Evolutionary conservation across 495 filamentous ascomycete species (phyloP).

Genomic region (Lasiosphaeriaceae sp.): DNA sequence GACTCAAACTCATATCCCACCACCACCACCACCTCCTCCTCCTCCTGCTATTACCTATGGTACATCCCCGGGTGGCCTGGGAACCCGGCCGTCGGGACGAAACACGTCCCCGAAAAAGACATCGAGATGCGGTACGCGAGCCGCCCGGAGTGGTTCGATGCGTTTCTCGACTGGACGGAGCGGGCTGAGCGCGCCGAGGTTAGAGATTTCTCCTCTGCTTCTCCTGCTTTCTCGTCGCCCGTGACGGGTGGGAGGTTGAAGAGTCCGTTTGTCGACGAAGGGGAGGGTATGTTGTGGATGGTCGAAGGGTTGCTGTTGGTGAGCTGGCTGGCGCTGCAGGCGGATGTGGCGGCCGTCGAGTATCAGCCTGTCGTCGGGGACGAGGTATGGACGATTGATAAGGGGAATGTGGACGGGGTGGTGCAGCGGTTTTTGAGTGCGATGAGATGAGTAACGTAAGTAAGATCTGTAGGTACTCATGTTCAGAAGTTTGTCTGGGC

Average conservation of each 20-base stretch:
- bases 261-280: constrained; percentile 10
- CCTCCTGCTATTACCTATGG: background rate
- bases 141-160: constrained; percentile 13
- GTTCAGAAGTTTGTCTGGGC: no score
- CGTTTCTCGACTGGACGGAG: constrained; percentile 14
- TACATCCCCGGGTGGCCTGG: constrained; percentile 7
- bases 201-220: no score
- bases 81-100: background rate
- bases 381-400: constrained; percentile 6
- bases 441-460: background rate
- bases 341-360: constrained; percentile 13
- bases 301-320: constrained; percentile 12
- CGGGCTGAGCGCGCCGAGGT: background rate
- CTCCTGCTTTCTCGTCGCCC: no score
- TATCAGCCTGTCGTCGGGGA: constrained; percentile 8
- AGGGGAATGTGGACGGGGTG: constrained; percentile 1
- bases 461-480: background rate
- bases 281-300: constrained; percentile 12
- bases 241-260: no score
- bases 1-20: no score
- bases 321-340: constrained; percentile 13
- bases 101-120: constrained; percentile 5
- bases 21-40: background rate
- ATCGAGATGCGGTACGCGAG: constrained; percentile 6
- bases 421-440: constrained; percentile 15